phyloP scores from a whole-genome alignment of 768 basidiomycete genomes.

The Neoboletus magnificus region DNA sequence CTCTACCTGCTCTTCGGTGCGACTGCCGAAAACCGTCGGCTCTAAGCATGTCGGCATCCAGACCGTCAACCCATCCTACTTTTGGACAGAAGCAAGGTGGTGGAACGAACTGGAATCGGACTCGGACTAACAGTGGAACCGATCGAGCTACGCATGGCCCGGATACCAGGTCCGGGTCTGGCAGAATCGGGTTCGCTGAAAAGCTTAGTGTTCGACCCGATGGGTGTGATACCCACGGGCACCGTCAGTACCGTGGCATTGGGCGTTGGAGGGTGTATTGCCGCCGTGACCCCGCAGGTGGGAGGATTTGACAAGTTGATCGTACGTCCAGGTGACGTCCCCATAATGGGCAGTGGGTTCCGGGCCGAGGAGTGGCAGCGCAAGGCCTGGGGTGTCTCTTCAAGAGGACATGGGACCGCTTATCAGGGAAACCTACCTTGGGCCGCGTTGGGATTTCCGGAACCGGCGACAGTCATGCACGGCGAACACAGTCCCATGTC shows the following conservation, averaged over 20 bases:
- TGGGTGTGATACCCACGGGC: conserved; percentile 66
- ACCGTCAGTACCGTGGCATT: conserved; percentile 85
- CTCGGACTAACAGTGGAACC: conserved; percentile 72
- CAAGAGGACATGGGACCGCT: conserved; percentile 38
- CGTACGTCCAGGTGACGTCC: conserved; percentile 79
- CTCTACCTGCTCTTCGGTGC: no score
- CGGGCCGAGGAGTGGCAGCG: conserved; percentile 79
- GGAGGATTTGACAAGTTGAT: conserved; percentile 78
- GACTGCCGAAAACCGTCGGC: conserved; percentile 63
- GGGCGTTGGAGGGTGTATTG: conserved; percentile 70
- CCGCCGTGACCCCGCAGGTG: conserved; percentile 72
- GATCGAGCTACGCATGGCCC: conserved; percentile 32
- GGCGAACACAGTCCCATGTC: conserved; percentile 18
- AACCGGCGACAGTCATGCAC: conserved; percentile 81
- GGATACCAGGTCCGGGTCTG: conserved; percentile 4
- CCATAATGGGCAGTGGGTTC: conserved; percentile 71
- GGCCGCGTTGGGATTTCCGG: conserved; percentile 70
- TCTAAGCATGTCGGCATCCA: conserved; percentile 46
- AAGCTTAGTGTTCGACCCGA: conserved; percentile 18
- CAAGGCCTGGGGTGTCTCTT: conserved; percentile 29
- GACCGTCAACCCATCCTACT: conserved; percentile 72
- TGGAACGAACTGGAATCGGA: conserved; percentile 73
- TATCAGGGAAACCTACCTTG: conserved; percentile 33
- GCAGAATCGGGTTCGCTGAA: conserved; percentile 13
- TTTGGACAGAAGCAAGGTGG: conserved; percentile 66